phyloP scores from a whole-genome alignment of 306 rosid genomes.

The Castanea crenata region DNA sequence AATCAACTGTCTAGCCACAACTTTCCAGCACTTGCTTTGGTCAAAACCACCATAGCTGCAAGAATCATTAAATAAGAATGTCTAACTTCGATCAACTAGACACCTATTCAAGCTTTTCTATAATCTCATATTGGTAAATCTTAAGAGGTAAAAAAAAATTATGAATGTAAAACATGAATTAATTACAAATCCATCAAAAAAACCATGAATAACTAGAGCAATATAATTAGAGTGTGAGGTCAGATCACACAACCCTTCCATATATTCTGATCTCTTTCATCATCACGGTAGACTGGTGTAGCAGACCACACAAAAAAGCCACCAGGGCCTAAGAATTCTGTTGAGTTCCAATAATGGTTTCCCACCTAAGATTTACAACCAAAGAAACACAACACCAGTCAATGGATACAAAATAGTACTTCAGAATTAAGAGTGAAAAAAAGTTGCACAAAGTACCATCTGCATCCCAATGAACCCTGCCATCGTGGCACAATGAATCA shows the following conservation, averaged over 20 bases:
- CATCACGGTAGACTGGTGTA: constrained; percentile 88
- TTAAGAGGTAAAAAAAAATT: no score
- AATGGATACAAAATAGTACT: not conserved
- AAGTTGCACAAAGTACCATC: constrained; percentile 52
- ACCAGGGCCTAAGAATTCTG: constrained; percentile 95
- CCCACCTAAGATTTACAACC: constrained; percentile 57
- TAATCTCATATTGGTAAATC: not conserved
- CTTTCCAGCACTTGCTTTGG: constrained; percentile 82
- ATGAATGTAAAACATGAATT: not conserved
- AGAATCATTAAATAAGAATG: constrained; percentile 26
- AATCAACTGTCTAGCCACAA: constrained; percentile 61
- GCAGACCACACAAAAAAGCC: constrained; percentile 98
- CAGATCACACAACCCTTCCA: constrained; percentile 76
- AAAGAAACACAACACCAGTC: constrained; percentile 12
- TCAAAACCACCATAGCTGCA: constrained; percentile 75
- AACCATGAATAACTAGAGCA: not conserved
- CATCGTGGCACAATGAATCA: constrained; percentile 98
- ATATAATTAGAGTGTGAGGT: not conserved
- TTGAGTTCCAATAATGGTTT: constrained; percentile 92
- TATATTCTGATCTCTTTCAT: constrained; percentile 63
- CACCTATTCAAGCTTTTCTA: not conserved
- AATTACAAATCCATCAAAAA: not conserved
- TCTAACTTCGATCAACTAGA: constrained; percentile 14
- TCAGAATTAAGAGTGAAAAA: constrained; percentile 10
- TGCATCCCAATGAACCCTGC: constrained; percentile 99